phyloP scores from a whole-genome alignment of 768 basidiomycete species.

The Grammothele lineata region DNA sequence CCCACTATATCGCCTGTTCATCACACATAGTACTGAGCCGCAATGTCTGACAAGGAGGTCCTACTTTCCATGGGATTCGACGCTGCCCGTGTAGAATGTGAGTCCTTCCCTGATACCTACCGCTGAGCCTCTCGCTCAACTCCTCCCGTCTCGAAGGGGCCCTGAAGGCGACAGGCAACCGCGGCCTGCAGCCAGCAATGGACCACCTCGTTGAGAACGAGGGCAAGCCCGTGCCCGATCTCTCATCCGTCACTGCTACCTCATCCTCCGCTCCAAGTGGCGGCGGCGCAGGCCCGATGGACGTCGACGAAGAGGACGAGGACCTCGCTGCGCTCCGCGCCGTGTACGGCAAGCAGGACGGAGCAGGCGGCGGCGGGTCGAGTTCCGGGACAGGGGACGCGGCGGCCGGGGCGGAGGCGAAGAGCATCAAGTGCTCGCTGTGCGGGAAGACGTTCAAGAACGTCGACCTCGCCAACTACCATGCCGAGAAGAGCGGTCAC shows the following conservation, averaged over 20 bases:
- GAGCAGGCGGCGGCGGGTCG: slow-evolving; percentile 33
- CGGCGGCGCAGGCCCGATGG: slow-evolving; percentile 32
- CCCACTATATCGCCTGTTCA: too few relatives aligned
- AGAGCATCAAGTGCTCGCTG: slow-evolving; percentile 82
- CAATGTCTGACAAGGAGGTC: slow-evolving; percentile 63
- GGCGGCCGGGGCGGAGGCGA: slow-evolving; percentile 1
- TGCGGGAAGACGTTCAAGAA: slow-evolving; percentile 87
- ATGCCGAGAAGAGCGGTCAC: slow-evolving; percentile 94
- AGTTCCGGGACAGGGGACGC: slow-evolving; percentile 49
- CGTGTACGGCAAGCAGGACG: slow-evolving; percentile 33
- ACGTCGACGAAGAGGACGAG: slow-evolving; percentile 65
- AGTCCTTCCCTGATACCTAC: slow-evolving; percentile 28
- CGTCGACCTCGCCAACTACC: slow-evolving; percentile 84
- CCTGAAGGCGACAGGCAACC: slow-evolving; percentile 73
- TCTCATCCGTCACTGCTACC: slow-evolving; percentile 34
- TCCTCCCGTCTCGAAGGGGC: slow-evolving; percentile 67
- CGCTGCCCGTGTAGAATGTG: slow-evolving; percentile 78
- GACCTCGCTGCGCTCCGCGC: slow-evolving; percentile 60
- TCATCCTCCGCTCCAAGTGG: slow-evolving; percentile 19
- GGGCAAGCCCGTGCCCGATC: slow-evolving; percentile 68
- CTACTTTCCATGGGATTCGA: slow-evolving; percentile 89
- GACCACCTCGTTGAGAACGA: slow-evolving; percentile 85
- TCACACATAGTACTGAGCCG: too few relatives aligned
- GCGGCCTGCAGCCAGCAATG: slow-evolving; percentile 89
- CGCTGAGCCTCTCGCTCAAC: slow-evolving; percentile 1